phyloP scores from a whole-genome alignment of 257 asterid species.

The Phtheirospermum japonicum region DNA sequence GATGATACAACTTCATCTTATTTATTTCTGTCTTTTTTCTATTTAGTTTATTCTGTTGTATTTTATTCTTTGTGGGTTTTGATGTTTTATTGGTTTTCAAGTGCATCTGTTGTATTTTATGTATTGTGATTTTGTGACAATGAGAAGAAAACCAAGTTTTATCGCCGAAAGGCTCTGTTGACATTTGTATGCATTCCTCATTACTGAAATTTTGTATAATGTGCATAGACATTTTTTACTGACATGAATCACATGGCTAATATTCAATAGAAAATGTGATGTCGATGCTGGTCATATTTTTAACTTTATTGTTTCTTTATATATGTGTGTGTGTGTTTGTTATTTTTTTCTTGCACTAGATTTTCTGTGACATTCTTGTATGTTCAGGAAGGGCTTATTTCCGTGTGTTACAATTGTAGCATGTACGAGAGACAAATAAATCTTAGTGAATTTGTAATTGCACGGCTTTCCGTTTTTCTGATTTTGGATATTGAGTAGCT shows the following conservation, averaged over 20 bases:
- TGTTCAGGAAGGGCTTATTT: not conserved
- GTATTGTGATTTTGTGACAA: constrained; percentile 7
- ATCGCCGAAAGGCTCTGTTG: constrained; percentile 3
- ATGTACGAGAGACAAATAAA: not conserved
- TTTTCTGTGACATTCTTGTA: not conserved
- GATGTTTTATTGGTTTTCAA: not conserved
- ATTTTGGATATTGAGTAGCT: not conserved
- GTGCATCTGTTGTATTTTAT: constrained; percentile 14
- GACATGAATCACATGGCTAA: not conserved
- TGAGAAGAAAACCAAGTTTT: constrained; percentile 11
- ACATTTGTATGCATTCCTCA: not conserved
- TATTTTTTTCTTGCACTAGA: not conserved
- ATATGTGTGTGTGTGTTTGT: not conserved
- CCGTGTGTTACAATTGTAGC: not conserved
- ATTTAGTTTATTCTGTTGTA: not conserved
- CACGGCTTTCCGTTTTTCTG: constrained; percentile 3
- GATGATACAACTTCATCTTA: constrained; percentile 12
- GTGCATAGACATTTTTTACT: not conserved
- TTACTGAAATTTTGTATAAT: not conserved
- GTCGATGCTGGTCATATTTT: not conserved
- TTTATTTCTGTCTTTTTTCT: not conserved
- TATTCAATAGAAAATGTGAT: not conserved
- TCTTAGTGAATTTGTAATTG: not conserved
- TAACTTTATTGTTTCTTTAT: not conserved
- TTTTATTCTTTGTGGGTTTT: not conserved